phyloP scores from a whole-genome alignment of 2,329 filamentous ascomycete genomes.

The Bipolaris oryzae region DNA sequence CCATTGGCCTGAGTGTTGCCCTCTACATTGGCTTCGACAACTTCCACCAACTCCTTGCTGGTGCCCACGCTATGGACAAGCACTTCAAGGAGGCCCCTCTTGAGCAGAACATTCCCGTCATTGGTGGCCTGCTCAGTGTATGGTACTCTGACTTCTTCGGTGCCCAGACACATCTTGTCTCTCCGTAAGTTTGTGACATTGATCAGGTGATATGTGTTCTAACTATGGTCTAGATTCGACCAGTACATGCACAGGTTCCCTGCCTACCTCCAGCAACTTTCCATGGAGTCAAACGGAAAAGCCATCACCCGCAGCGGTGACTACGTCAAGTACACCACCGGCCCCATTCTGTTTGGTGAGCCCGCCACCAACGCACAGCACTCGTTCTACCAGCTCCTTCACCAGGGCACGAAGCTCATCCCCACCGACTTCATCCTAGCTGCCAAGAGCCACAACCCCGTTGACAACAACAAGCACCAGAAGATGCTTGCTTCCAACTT shows the following conservation, averaged over 20 bases:
- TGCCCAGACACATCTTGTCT: slow-evolving; percentile 95
- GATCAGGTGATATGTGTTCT: not conserved
- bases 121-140: slow-evolving; percentile 91
- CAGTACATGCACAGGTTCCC: slow-evolving; percentile 99
- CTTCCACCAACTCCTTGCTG: slow-evolving; percentile 94
- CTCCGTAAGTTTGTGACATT: slow-evolving; percentile 70
- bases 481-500: slow-evolving; percentile 95
- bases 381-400: slow-evolving; percentile 99
- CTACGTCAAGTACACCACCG: slow-evolving; percentile 96
- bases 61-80: slow-evolving; percentile 97
- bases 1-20: slow-evolving; percentile 92
- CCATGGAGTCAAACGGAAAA: slow-evolving; percentile 99
- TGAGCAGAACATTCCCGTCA: slow-evolving; percentile 90
- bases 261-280: slow-evolving; percentile 97
- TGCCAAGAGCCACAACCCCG: slow-evolving; percentile 94
- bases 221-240: slow-evolving; percentile 70
- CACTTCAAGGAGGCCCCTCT: slow-evolving; percentile 93
- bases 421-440: slow-evolving; percentile 98
- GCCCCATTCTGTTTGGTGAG: slow-evolving; percentile 94
- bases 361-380: slow-evolving; percentile 99
- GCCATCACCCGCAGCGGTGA: slow-evolving; percentile 86
- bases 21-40: slow-evolving; percentile 97
- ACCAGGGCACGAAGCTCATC: slow-evolving; percentile 99
- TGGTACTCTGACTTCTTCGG: slow-evolving; percentile 99
- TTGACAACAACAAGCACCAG: slow-evolving; percentile 91